A percentile compares a stretch with the other conserved stretches of the same genome.
These are phyloP conservation scores for Leishmania major DNA, from an alignment of 208 protist species.

Conservation along the genomic window DNA sequence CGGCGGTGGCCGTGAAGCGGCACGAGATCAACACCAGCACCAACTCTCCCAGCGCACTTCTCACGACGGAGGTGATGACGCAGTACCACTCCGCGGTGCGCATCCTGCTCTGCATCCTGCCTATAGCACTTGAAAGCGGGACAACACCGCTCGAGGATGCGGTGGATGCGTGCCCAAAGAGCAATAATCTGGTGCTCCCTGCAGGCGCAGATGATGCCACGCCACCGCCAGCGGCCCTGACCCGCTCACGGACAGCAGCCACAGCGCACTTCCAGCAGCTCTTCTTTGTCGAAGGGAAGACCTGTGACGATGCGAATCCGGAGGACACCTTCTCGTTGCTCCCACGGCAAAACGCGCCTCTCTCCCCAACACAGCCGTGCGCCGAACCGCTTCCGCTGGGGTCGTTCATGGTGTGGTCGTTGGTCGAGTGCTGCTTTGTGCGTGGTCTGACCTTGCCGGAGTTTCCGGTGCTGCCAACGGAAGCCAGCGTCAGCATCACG, in stretches of 20 bases:
- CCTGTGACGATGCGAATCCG: conserved; percentile 60
- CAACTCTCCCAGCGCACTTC: conserved; percentile 13
- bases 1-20: conserved; percentile 35
- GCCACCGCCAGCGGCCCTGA: neutral
- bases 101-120: conserved; percentile 65
- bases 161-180: neutral
- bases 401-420: conserved; percentile 54
- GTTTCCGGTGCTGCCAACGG: conserved; percentile 13
- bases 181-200: neutral
- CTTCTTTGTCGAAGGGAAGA: conserved; percentile 76
- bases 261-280: conserved; percentile 67
- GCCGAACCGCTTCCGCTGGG: conserved; percentile 34
- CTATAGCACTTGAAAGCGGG: conserved; percentile 71
- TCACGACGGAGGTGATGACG: conserved; percentile 23
- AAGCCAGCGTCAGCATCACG: conserved; percentile 32
- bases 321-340: conserved; percentile 51
- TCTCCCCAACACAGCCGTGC: conserved; percentile 12
- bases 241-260: conserved; percentile 36
- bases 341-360: conserved; percentile 28
- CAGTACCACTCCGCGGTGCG: conserved; percentile 62
- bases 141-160: conserved; percentile 31
- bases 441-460: conserved; percentile 58
- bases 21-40: conserved; percentile 27
- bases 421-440: conserved; percentile 90
- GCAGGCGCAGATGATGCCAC: neutral